Conservation (phyloP, 2,329 filamentous ascomycete genomes). For the Xenosphaeropsis pyriputrescens region DNA sequence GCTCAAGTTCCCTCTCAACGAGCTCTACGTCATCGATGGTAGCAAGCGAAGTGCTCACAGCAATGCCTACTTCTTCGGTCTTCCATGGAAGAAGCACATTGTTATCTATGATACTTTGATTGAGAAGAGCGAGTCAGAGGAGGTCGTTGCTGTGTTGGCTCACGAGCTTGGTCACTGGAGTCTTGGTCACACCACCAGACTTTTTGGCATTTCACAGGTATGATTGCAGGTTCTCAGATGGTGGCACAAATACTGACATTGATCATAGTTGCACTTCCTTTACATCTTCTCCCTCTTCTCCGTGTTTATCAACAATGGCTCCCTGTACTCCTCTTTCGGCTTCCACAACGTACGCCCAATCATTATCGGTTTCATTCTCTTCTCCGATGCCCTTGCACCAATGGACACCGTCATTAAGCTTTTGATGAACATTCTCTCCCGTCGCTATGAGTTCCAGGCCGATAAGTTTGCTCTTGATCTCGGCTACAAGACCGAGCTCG, state of each 20-base stretch:
- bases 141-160: slow-evolving; percentile 87
- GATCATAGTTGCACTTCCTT: slow-evolving; percentile 67
- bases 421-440: slow-evolving; percentile 87
- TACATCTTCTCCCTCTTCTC: slow-evolving; percentile 96
- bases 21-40: slow-evolving; percentile 89
- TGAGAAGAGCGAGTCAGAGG: slow-evolving; percentile 82
- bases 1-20: slow-evolving; percentile 81
- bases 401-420: slow-evolving; percentile 94
- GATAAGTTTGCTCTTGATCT: slow-evolving; percentile 78
- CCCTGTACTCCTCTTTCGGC: slow-evolving; percentile 81
- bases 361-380: slow-evolving; percentile 93
- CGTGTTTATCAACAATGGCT: slow-evolving; percentile 90
- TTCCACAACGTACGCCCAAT: slow-evolving; percentile 75
- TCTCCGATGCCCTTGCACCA: slow-evolving; percentile 89
- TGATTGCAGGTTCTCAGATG: slow-evolving; percentile 5
- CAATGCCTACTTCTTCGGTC: slow-evolving; percentile 91
- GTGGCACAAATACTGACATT: slow-evolving; percentile 15
- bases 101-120: slow-evolving; percentile 97
- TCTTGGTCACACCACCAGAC: slow-evolving; percentile 82
- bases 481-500: slow-evolving; percentile 73
- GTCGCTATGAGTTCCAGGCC: slow-evolving; percentile 92
- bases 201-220: slow-evolving; percentile 78
- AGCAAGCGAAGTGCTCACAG: slow-evolving; percentile 79
- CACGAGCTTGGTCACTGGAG: slow-evolving; percentile 98
- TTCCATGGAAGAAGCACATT: slow-evolving; percentile 99